Percentiles rank a stretch among this genome's conserved stretches.
Conservation (phyloP, 345 rosid species). For the Excoecaria cochinchinensis region DNA sequence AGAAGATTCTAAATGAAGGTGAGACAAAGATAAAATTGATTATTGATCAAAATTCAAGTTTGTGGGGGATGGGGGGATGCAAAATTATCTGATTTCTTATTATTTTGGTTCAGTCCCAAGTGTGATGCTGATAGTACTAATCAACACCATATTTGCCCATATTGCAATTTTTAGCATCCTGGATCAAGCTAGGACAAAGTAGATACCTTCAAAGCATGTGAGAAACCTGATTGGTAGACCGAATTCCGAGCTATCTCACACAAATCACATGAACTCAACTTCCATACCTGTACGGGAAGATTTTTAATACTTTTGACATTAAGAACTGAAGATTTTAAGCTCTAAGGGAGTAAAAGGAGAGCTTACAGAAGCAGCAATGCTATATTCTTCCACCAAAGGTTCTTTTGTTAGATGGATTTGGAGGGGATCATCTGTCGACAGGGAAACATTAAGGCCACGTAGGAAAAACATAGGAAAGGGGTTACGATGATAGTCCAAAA, state of each 20-base stretch:
- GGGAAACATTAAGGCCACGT: constrained; percentile 94
- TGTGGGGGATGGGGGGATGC: too few relatives aligned
- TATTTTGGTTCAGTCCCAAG: too few relatives aligned
- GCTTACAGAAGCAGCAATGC: constrained; percentile 98
- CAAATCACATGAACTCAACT: constrained; percentile 93
- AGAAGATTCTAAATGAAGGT: too few relatives aligned
- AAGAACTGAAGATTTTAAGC: background rate
- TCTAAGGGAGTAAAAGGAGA: constrained; percentile 11
- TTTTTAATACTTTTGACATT: constrained; percentile 1
- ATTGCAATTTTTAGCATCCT: constrained; percentile 9
- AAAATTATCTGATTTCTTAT: too few relatives aligned
- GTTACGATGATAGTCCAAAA: constrained; percentile 92
- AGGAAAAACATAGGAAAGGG: constrained; percentile 90
- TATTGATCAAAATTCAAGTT: too few relatives aligned
- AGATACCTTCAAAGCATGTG: constrained; percentile 91
- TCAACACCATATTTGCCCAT: background rate
- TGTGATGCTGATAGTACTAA: too few relatives aligned
- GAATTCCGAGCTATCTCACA: constrained; percentile 99
- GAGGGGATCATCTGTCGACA: constrained; percentile 97
- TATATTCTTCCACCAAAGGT: constrained; percentile 94
- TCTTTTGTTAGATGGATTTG: constrained; percentile 98
- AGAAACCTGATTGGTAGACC: constrained; percentile 98
- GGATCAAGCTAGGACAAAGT: background rate
- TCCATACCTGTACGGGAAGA: constrained; percentile 68
- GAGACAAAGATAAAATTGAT: too few relatives aligned